Evolutionary conservation across 78 protist genomes (phyloP), one percentile per base, ranked within the genome.

Genomic region (Tieghemostelium lacteum): DNA sequence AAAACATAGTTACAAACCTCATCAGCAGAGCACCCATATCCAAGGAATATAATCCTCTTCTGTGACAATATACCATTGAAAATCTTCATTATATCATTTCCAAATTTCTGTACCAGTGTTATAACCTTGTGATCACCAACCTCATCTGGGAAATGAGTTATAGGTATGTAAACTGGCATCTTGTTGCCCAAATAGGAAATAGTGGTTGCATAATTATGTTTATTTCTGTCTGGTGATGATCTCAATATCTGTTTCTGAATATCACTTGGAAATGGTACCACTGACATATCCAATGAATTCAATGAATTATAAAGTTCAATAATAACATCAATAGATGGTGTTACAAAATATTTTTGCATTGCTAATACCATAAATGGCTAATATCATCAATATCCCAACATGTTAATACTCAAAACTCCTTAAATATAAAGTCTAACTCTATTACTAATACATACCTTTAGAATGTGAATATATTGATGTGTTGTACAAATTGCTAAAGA

Each of bases 401-500:
- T 16, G 45, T 65, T n/a, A 0, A 52, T n/a, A 39, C 61, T 10
- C 5, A 70, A 49, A 73, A 26, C 24, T 10, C n/a, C 24, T 26
- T 57, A 36, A 61, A 2, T 75, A 57, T 6, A 57, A 14, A 19
- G 55, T 1, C 17, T 0, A 49, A 49, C 1, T 55, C 3, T 33
- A 29, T 33, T 40, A 2, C 29, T 83, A 24, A 20, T 34, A 26
- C 52, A n/a, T 69, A 74, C 96, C 83, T 93, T 95, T 54, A 49
- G 96, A 19, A 95, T 73, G 66, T 93, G 93, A 16, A 83, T 24
- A 64, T 52, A 94, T 45, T 72, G 95, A 65, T 66, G 66, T 12
- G 69, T 55, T 2, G 98, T 64, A 67, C 96, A 93, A n/a, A 96
- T 71, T 17, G 97, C 96, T 77, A 96, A 19, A 5, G 98, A 72